These are phyloP conservation scores for Claviceps maximensis DNA, from an alignment of 2,329 filamentous ascomycete species.

Conservation along the genomic window DNA sequence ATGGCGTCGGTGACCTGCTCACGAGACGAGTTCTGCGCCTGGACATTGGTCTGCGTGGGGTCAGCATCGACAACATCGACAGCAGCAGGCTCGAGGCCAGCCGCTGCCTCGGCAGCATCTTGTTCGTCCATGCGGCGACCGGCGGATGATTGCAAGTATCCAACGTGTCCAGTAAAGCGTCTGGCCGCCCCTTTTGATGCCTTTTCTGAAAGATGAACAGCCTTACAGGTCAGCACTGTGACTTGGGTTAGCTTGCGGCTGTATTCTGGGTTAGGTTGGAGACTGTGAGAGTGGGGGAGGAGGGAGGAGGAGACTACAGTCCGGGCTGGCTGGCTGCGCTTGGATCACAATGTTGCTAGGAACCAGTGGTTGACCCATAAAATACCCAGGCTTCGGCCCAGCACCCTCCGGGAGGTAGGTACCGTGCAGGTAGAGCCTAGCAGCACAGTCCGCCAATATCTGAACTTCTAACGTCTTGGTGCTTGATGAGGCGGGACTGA, in stretches of 20 bases:
- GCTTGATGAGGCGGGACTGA: too few species aligned
- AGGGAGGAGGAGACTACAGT: background rate
- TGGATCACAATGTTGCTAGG: too few species aligned
- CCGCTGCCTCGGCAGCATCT: constrained; percentile 3
- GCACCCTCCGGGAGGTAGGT: background rate
- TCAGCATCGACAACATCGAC: background rate
- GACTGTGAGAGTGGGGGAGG: background rate
- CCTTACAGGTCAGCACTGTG: background rate
- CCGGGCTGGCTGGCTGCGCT: background rate
- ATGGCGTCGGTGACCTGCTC: constrained; percentile 8
- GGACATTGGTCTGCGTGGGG: constrained; percentile 9
- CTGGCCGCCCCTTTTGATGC: too few species aligned
- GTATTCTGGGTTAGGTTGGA: background rate
- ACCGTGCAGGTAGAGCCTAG: background rate
- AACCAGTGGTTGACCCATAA: background rate
- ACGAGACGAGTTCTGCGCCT: constrained; percentile 7
- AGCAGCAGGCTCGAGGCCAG: constrained; percentile 6
- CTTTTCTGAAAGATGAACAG: background rate
- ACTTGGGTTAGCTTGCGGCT: background rate
- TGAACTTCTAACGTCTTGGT: too few species aligned
- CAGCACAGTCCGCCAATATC: too few species aligned
- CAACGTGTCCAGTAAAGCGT: background rate
- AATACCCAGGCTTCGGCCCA: background rate
- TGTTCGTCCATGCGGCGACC: constrained; percentile 8
- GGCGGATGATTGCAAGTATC: background rate